Percentiles rank a stretch among this genome's conserved stretches.
Evolutionary conservation across 2,329 filamentous ascomycete genomes (phyloP).

Genomic region (Clarireedia sp.): DNA sequence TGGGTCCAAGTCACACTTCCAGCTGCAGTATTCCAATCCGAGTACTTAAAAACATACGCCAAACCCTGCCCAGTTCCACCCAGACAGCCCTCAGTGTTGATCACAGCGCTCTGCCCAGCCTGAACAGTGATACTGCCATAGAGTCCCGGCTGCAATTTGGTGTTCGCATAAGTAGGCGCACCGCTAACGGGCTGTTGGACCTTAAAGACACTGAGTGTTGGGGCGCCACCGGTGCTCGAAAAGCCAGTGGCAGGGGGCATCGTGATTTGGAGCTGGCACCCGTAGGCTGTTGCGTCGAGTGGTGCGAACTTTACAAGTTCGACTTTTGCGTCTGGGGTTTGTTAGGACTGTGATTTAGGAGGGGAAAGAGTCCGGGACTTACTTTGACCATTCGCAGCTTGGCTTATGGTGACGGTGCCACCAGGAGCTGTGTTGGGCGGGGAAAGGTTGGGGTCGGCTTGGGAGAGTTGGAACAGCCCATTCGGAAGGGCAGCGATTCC

Average conservation of each 20-base stretch:
- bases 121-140: slow-evolving; percentile 10
- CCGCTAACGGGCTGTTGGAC: slow-evolving; percentile 1
- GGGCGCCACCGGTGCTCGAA: neutral
- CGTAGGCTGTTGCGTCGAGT: neutral
- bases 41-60: slow-evolving; percentile 9
- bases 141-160: neutral
- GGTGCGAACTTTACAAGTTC: neutral
- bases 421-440: slow-evolving; percentile 1
- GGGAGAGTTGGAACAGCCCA: slow-evolving; percentile 3
- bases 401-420: neutral
- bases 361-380: neutral
- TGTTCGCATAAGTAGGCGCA: slow-evolving; percentile 8
- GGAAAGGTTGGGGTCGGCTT: neutral
- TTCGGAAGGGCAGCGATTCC: neutral
- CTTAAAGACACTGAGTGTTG: slow-evolving; percentile 8
- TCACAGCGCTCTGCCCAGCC: neutral
- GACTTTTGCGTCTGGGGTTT: neutral
- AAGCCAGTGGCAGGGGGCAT: neutral
- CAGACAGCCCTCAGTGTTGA: slow-evolving; percentile 5
- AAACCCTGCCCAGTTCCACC: slow-evolving; percentile 5
- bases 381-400: slow-evolving; percentile 1
- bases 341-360: neutral
- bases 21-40: slow-evolving; percentile 11
- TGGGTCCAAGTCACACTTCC: slow-evolving; percentile 11
- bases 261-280: neutral